A percentile compares a stretch with the other conserved stretches of the same genome.
These are phyloP conservation scores for Hirschioporus abietinus DNA, from an alignment of 768 basidiomycete species.

Conservation along the genomic window DNA sequence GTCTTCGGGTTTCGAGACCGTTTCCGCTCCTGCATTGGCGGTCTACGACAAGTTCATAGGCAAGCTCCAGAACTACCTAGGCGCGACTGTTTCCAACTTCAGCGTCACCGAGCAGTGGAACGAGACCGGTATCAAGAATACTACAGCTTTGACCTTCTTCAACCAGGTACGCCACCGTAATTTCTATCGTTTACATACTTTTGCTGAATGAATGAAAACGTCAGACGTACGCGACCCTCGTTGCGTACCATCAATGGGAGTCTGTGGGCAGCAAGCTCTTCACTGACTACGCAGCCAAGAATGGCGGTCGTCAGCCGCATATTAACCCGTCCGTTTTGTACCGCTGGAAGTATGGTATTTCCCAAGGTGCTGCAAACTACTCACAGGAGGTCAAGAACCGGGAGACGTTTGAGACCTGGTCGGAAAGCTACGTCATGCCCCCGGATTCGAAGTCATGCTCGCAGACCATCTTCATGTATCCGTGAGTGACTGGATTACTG, in stretches of 20 bases:
- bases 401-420: slow-evolving; percentile 26
- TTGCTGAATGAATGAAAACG: slow-evolving; percentile 13
- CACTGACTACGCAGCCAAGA: slow-evolving; percentile 18
- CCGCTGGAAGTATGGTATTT: slow-evolving; percentile 20
- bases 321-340: slow-evolving; percentile 24
- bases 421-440: slow-evolving; percentile 18
- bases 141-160: neutral
- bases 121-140: slow-evolving; percentile 15
- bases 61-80: slow-evolving; percentile 23
- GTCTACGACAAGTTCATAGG: slow-evolving; percentile 23
- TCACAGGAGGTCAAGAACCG: slow-evolving; percentile 21
- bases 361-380: slow-evolving; percentile 8
- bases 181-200: neutral
- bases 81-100: slow-evolving; percentile 21
- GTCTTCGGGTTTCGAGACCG: slow-evolving; percentile 20
- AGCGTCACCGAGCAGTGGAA: slow-evolving; percentile 20
- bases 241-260: slow-evolving; percentile 21
- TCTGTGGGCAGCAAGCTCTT: slow-evolving; percentile 26
- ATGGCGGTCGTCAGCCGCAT: slow-evolving; percentile 23
- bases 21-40: slow-evolving; percentile 13
- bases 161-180: neutral
- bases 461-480: slow-evolving; percentile 24
- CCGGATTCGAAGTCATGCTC: slow-evolving; percentile 20
- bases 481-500: slow-evolving; percentile 11
- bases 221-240: slow-evolving; percentile 24